Evolutionary conservation across 805 yeast species (phyloP), one percentile per base, ranked within the genome.

Genomic region (Scheffersomyces spartinae): DNA sequence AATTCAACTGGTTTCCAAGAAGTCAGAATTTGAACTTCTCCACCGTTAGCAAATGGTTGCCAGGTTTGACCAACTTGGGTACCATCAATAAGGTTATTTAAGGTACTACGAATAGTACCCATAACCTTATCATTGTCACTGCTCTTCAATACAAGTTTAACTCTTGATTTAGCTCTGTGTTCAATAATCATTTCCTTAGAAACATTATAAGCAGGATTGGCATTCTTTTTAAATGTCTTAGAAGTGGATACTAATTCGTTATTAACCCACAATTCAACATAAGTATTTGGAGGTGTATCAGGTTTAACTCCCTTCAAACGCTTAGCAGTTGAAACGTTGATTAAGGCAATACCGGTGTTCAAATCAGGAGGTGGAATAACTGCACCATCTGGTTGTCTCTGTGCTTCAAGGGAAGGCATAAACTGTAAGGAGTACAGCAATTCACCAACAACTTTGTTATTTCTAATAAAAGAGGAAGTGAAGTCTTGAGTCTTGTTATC

Each of bases 1-100:
- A 88, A 54, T 15, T 66, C 72, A 26, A 86, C 94, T 6, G 97
- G 88, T 51, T 78, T 84, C 95, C 95, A 91, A 27, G 60, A 53
- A 15, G 91, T 71, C 4, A 68, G 52, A 29, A 91, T 47, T 37
- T 74, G 70, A 20, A 82, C 62, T 39, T 79, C 83, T 30, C 95
- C 96, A 26, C 84, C 80, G 29, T 64, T 64, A 9, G 71, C 52
- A 41, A 88, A 59, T 22, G 81, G 72, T 47, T 79, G 72, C 88
- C 94, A 79, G 28, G 70, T 70, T 34, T 71, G 75, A 20, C 80
- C 86, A 33, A 79, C 82, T 43, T 74, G 82, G 9, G 81, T 61
- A 24, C 86, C 74, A 46, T 83, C 85, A 30, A 86, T 61, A 30
- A 91, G 51, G 33, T 82, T 81, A 22, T 68, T 62, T 38, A 74